These are phyloP conservation scores for Metschnikowia continentalis DNA, from an alignment of 805 yeast species.

Conservation along the genomic window DNA sequence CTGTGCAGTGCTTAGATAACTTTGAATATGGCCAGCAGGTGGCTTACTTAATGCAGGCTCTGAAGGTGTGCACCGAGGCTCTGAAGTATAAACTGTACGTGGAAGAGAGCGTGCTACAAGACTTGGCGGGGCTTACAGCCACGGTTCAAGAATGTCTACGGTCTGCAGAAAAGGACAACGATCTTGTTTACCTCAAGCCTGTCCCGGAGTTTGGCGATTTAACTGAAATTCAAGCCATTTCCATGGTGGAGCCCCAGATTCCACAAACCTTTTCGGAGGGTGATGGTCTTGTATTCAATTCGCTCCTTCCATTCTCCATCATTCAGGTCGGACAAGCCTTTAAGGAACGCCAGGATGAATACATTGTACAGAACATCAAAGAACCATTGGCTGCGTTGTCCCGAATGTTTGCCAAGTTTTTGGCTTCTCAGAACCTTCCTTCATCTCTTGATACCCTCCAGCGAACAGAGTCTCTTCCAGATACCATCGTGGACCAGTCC, in stretches of 20 bases:
- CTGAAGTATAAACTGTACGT: constrained; percentile 40
- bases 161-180: constrained; percentile 73
- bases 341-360: constrained; percentile 58
- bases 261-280: constrained; percentile 17
- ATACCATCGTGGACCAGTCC: constrained; percentile 50
- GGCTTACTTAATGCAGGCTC: constrained; percentile 48
- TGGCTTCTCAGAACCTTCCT: constrained; percentile 52
- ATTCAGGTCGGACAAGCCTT: constrained; percentile 66
- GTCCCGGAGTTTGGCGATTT: constrained; percentile 48
- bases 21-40: constrained; percentile 71
- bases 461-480: constrained; percentile 56
- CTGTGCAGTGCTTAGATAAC: constrained; percentile 44
- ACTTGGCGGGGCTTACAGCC: constrained; percentile 46
- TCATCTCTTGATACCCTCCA: constrained; percentile 59
- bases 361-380: constrained; percentile 40
- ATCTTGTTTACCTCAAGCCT: constrained; percentile 65
- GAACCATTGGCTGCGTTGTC: constrained; percentile 49
- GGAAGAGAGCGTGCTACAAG: constrained; percentile 43
- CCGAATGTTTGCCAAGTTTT: constrained; percentile 38
- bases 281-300: constrained; percentile 40
- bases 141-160: constrained; percentile 44
- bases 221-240: constrained; percentile 43
- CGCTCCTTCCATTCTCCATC: constrained; percentile 61
- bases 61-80: constrained; percentile 34
- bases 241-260: constrained; percentile 51